A percentile compares a stretch with the other conserved stretches of the same genome.
Evolutionary conservation across 2,329 filamentous ascomycete species (phyloP).

Genomic region (Fusarium nisikadoi): DNA sequence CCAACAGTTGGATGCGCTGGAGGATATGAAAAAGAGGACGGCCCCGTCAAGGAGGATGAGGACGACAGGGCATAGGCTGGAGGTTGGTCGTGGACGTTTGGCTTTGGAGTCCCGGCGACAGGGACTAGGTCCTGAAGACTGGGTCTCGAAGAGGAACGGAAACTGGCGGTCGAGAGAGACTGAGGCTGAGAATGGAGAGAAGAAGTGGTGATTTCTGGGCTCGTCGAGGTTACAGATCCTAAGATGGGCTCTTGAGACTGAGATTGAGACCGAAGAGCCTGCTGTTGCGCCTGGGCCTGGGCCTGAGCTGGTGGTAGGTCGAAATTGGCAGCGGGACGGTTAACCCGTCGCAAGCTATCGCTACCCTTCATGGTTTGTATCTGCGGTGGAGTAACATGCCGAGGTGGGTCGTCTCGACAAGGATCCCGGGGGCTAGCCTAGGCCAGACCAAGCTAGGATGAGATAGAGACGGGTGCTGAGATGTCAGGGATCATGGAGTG

Average conservation of each 20-base stretch:
- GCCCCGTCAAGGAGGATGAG: conserved; percentile 31
- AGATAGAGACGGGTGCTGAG: conserved; percentile 20
- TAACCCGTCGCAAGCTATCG: conserved; percentile 43
- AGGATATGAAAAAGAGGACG: conserved; percentile 36
- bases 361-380: conserved; percentile 42
- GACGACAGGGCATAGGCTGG: conserved; percentile 33
- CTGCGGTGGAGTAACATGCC: conserved; percentile 44
- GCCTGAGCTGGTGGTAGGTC: conserved; percentile 32
- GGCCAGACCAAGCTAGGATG: conserved; percentile 17
- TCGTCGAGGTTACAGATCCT: background rate
- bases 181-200: conserved; percentile 13
- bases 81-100: conserved; percentile 25
- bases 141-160: conserved; percentile 39
- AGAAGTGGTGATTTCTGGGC: conserved; percentile 13
- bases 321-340: conserved; percentile 42
- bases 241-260: conserved; percentile 22
- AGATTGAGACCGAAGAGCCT: conserved; percentile 29
- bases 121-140: conserved; percentile 37
- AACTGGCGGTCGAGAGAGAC: conserved; percentile 32
- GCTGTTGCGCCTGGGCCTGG: conserved; percentile 16
- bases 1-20: conserved; percentile 21
- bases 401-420: conserved; percentile 41
- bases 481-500: conserved; percentile 27
- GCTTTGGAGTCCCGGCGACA: conserved; percentile 21
- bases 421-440: conserved; percentile 28